Percentiles rank a stretch among this genome's conserved stretches.
phyloP scores from a whole-genome alignment of 257 asterid genomes.

The Paulownia fortunei region DNA sequence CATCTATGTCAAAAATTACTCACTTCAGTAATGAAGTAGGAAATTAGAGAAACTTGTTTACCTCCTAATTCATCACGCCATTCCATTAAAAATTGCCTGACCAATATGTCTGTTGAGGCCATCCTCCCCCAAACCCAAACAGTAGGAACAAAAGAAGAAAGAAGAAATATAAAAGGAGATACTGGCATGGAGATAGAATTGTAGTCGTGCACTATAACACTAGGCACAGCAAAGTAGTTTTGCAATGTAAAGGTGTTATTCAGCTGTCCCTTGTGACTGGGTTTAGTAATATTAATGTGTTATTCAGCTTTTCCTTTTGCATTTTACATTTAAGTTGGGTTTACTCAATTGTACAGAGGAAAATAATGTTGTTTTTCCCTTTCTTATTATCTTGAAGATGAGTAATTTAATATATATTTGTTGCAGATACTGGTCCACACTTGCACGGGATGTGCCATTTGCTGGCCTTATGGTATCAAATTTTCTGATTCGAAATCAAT shows the following conservation, averaged over 20 bases:
- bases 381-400: conserved; percentile 10
- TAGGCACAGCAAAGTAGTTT: neutral
- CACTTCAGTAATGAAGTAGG: neutral
- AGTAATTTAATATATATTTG: conserved; percentile 24
- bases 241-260: neutral
- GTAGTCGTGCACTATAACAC: conserved; percentile 5
- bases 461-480: conserved; percentile 84
- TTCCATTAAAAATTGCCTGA: neutral
- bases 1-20: neutral
- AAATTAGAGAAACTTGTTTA: neutral
- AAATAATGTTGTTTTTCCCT: conserved; percentile 22
- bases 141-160: neutral
- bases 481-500: conserved; percentile 24
- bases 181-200: neutral
- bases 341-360: neutral
- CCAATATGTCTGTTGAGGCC: neutral
- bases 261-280: conserved; percentile 10
- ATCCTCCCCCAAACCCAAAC: neutral
- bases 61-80: neutral
- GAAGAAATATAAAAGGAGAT: neutral
- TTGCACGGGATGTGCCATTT: conserved; percentile 88
- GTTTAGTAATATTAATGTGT: neutral
- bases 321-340: neutral
- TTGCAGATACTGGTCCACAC: conserved; percentile 81
- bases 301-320: neutral